These are phyloP conservation scores for Starmerella roubikii DNA, from an alignment of 805 yeast species.

Conservation along the genomic window DNA sequence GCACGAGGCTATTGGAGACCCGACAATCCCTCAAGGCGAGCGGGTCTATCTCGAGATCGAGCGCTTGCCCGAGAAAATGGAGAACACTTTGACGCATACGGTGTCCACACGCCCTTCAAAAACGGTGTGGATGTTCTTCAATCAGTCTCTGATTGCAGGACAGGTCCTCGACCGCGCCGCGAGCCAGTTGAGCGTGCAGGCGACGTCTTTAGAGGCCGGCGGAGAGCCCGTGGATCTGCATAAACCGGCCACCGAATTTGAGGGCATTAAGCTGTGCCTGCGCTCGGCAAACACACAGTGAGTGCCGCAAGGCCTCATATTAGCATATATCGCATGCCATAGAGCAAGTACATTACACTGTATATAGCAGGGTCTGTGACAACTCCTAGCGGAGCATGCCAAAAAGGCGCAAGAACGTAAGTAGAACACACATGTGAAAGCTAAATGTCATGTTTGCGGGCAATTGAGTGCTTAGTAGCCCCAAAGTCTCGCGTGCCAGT, in stretches of 20 bases:
- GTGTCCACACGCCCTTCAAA: conserved; percentile 18
- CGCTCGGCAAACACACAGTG: no score
- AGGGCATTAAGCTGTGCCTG: background rate
- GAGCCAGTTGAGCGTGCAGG: conserved; percentile 15
- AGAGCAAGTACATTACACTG: no score
- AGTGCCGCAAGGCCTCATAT: no score
- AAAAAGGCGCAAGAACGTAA: no score
- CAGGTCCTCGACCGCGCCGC: conserved; percentile 22
- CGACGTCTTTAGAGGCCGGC: background rate
- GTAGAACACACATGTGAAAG: no score
- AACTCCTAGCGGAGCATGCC: no score
- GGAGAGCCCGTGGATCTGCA: conserved; percentile 3
- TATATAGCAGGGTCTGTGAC: no score
- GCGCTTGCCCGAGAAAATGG: conserved; percentile 17
- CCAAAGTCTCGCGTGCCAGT: no score
- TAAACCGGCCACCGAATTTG: background rate
- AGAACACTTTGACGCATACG: conserved; percentile 16
- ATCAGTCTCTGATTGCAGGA: conserved; percentile 17
- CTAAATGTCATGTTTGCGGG: no score
- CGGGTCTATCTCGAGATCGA: conserved; percentile 25
- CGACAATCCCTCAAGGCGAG: conserved; percentile 23
- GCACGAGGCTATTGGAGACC: conserved; percentile 28
- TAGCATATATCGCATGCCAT: no score
- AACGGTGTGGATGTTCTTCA: conserved; percentile 19
- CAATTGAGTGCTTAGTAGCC: no score